Conservation (phyloP, 805 yeast species). For the Suhomyces tanzawaensis region DNA sequence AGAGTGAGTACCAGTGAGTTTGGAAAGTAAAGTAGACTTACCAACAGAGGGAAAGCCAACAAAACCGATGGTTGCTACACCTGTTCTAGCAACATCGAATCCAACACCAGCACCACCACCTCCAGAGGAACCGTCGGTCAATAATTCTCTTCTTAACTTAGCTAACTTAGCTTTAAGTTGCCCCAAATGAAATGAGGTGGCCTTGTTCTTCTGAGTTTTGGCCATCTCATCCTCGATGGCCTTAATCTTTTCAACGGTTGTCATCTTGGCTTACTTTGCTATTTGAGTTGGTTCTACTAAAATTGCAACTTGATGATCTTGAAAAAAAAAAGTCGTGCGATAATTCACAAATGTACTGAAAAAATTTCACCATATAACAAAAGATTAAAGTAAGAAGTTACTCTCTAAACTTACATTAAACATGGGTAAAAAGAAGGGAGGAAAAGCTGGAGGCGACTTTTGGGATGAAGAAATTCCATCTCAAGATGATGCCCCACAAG, state of each 20-base stretch:
- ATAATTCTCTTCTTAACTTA: constrained; percentile 85
- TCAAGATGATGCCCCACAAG: constrained; percentile 36
- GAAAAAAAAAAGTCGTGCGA: constrained; percentile 17
- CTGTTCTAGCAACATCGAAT: constrained; percentile 98
- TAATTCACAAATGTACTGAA: constrained; percentile 11
- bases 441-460: constrained; percentile 63
- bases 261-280: constrained; percentile 25
- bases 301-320: constrained; percentile 7
- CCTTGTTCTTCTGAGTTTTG: constrained; percentile 95
- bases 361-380: constrained; percentile 13
- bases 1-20: constrained; percentile 92
- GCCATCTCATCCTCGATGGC: constrained; percentile 98
- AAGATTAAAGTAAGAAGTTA: background rate
- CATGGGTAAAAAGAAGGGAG: constrained; percentile 58
- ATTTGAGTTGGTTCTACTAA: background rate
- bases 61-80: constrained; percentile 96
- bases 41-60: constrained; percentile 98
- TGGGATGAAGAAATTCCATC: constrained; percentile 77
- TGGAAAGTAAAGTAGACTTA: constrained; percentile 78
- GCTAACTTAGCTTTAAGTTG: constrained; percentile 96
- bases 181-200: constrained; percentile 96
- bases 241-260: constrained; percentile 61
- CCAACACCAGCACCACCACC: constrained; percentile 95
- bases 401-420: constrained; percentile 6
- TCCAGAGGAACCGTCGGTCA: constrained; percentile 56